phyloP scores from a whole-genome alignment of 202 grass and related monocot genomes.

The Carex arenaria region DNA sequence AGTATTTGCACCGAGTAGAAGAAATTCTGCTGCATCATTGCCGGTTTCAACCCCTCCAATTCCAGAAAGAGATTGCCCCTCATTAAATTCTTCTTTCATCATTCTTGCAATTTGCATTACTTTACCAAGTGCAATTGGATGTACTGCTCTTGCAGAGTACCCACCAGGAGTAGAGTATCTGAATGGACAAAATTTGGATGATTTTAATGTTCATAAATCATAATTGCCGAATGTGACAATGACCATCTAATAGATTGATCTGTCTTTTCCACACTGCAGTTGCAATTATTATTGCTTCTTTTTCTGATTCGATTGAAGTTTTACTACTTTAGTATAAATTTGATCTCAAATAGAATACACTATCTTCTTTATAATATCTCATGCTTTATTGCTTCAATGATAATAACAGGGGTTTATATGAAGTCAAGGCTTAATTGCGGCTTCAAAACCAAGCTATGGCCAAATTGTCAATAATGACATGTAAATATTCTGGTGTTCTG shows the following conservation, averaged over 20 bases:
- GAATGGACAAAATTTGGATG: background rate
- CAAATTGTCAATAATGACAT: background rate
- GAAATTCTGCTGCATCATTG: conserved; percentile 81
- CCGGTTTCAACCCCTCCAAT: conserved; percentile 93
- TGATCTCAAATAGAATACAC: background rate
- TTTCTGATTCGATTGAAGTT: background rate
- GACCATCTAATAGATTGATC: background rate
- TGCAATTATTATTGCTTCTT: background rate
- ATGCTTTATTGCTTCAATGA: background rate
- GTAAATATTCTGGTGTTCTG: background rate
- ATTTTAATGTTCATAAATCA: background rate
- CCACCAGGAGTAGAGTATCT: conserved; percentile 95
- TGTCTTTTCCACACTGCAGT: background rate
- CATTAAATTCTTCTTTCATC: conserved; percentile 75
- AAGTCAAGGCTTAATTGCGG: background rate
- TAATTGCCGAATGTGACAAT: background rate
- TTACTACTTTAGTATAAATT: background rate
- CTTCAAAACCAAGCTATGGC: background rate
- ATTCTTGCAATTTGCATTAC: conserved; percentile 92
- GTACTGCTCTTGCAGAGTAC: conserved; percentile 93
- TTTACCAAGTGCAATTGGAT: conserved; percentile 92
- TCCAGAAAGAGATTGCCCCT: conserved; percentile 80
- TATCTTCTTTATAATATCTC: background rate
- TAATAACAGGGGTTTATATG: background rate
- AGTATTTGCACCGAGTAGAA: conserved; percentile 90